A percentile compares a stretch with the other conserved stretches of the same genome.
Evolutionary conservation across 2,329 filamentous ascomycete genomes (phyloP).

Genomic region (Cercospora sp.): DNA sequence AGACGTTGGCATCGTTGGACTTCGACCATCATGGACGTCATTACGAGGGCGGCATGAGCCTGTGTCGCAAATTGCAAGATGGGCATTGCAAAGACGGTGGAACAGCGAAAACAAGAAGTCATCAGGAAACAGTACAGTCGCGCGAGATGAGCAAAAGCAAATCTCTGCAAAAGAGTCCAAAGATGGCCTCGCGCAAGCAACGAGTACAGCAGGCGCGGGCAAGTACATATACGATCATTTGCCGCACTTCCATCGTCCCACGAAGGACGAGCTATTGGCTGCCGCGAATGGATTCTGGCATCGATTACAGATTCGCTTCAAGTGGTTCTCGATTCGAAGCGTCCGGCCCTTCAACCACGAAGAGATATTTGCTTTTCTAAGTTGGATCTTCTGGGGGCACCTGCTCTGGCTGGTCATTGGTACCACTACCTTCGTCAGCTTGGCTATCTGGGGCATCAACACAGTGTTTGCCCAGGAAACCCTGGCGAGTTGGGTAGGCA

Average conservation of each 20-base stretch:
- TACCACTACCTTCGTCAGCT: slow-evolving; percentile 94
- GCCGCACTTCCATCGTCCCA: slow-evolving; percentile 76
- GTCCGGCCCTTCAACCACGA: slow-evolving; percentile 92
- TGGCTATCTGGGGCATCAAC: slow-evolving; percentile 88
- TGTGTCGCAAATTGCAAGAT: slow-evolving; percentile 11
- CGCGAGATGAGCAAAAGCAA: slow-evolving; percentile 28
- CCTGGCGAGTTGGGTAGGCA: slow-evolving; percentile 87
- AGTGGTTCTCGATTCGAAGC: slow-evolving; percentile 95
- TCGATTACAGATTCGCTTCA: slow-evolving; percentile 85
- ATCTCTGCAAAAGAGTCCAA: slow-evolving; percentile 25
- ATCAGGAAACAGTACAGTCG: slow-evolving; percentile 19
- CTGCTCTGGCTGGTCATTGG: slow-evolving; percentile 94
- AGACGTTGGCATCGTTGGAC: slow-evolving; percentile 19
- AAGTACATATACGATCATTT: slow-evolving; percentile 56
- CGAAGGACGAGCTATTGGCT: slow-evolving; percentile 87
- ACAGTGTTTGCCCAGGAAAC: slow-evolving; percentile 98
- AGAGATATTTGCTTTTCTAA: slow-evolving; percentile 92
- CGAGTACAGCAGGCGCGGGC: slow-evolving; percentile 21
- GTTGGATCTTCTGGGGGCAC: slow-evolving; percentile 92
- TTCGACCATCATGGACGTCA: slow-evolving; percentile 13
- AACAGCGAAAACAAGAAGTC: slow-evolving; percentile 23
- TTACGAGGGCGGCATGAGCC: slow-evolving; percentile 17
- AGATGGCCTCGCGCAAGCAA: slow-evolving; percentile 20
- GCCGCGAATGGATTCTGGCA: slow-evolving; percentile 94
- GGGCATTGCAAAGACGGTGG: slow-evolving; percentile 27